A percentile compares a stretch with the other conserved stretches of the same genome.
These are phyloP conservation scores for Sarocladium strictum DNA, from an alignment of 2,329 filamentous ascomycete genomes.

Conservation along the genomic window DNA sequence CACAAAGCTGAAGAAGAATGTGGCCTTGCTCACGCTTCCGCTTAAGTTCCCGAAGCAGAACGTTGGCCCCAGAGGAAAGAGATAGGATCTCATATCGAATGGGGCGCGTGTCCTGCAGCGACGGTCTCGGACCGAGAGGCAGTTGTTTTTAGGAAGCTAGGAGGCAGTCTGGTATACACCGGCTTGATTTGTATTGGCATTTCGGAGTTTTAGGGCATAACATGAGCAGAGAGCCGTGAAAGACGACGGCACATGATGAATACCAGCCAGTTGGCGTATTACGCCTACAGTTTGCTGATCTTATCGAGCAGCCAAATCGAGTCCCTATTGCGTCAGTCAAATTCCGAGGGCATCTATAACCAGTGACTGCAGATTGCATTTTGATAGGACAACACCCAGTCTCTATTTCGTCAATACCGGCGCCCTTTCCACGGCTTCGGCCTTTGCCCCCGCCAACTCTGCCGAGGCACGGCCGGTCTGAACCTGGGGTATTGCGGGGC, in stretches of 20 bases:
- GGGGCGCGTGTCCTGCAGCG: background rate
- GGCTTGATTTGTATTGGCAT: background rate
- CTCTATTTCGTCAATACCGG: background rate
- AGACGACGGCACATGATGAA: conserved; percentile 4
- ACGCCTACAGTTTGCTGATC: too few species aligned
- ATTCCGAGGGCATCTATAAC: too few species aligned
- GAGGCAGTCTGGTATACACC: background rate
- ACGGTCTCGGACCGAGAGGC: background rate
- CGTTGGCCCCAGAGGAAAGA: conserved; percentile 14
- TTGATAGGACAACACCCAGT: too few species aligned
- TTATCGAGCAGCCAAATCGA: too few species aligned
- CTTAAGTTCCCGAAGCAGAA: conserved; percentile 70
- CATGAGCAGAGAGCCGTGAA: background rate
- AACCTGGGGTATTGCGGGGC: conserved; percentile 2
- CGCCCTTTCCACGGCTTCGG: background rate
- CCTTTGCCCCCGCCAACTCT: background rate
- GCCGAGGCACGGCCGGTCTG: background rate
- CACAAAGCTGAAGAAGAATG: conserved; percentile 4
- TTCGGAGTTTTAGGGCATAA: conserved; percentile 5
- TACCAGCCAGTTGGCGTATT: conserved; percentile 4
- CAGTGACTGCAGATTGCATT: too few species aligned
- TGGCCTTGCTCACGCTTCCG: conserved; percentile 60
- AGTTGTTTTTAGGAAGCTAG: background rate
- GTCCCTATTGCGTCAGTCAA: too few species aligned
- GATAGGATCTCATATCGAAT: conserved; percentile 3